Conservation (phyloP, 495 filamentous ascomycete genomes). For the Xylaria bambusicola region DNA sequence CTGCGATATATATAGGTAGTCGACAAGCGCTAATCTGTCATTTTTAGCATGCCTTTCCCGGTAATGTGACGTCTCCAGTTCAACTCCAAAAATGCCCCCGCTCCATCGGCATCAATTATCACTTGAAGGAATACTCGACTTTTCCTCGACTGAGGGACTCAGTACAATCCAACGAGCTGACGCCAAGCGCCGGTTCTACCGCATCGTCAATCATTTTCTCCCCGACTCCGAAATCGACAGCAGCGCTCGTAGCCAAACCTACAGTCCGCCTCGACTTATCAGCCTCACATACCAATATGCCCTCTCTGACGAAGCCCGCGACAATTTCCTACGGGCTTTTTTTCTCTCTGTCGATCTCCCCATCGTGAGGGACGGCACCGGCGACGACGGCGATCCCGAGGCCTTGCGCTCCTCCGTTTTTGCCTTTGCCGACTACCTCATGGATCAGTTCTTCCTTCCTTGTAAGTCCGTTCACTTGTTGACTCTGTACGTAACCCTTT, state of each 20-base stretch:
- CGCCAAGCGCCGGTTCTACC: conserved; percentile 25
- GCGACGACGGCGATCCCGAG: conserved; percentile 25
- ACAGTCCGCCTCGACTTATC: conserved; percentile 27
- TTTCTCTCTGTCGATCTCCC: conserved; percentile 25
- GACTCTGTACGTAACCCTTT: conserved; percentile 5
- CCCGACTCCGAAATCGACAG: conserved; percentile 7
- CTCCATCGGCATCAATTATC: conserved; percentile 28
- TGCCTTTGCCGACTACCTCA: conserved; percentile 31
- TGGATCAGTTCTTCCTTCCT: conserved; percentile 34
- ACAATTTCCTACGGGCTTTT: conserved; percentile 31
- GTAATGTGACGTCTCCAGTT: no score
- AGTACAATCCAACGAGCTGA: conserved; percentile 20
- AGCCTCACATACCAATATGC: conserved; percentile 34
- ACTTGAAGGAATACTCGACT: conserved; percentile 26
- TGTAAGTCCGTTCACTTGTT: conserved; percentile 17
- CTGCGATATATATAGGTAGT: no score
- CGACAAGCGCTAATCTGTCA: no score
- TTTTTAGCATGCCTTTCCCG: no score
- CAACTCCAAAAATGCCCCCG: no score
- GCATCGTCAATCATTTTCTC: conserved; percentile 25
- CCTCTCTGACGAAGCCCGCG: conserved; percentile 28
- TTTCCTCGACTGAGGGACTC: conserved; percentile 24
- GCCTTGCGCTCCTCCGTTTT: conserved; percentile 18
- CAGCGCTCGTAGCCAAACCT: no score
- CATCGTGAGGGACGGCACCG: conserved; percentile 18